phyloP scores from a whole-genome alignment of 2,329 filamentous ascomycete species.

The Neophaeococcomyces mojaviensis region DNA sequence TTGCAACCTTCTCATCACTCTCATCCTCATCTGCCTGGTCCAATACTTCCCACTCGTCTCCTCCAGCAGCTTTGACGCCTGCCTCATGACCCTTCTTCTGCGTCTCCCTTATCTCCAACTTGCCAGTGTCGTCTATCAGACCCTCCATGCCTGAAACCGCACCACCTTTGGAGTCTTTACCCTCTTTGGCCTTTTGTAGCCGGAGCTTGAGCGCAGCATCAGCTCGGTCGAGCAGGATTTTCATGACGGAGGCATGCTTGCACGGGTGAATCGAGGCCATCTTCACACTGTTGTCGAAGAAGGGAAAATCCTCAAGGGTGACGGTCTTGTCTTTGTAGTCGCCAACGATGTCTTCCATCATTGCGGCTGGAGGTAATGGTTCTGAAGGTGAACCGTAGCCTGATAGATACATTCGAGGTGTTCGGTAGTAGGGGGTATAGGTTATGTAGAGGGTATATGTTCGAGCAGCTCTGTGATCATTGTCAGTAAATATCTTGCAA shows the following conservation, averaged over 20 bases:
- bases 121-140: slow-evolving; percentile 70
- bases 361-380: slow-evolving; percentile 70
- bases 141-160: slow-evolving; percentile 66
- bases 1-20: slow-evolving; percentile 39
- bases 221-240: slow-evolving; percentile 87
- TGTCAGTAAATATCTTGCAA: neutral
- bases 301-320: slow-evolving; percentile 93
- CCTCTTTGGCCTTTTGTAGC: slow-evolving; percentile 68
- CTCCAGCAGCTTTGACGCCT: slow-evolving; percentile 33
- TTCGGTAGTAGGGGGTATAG: slow-evolving; percentile 94
- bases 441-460: slow-evolving; percentile 99
- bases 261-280: slow-evolving; percentile 97
- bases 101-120: slow-evolving; percentile 37
- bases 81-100: slow-evolving; percentile 33
- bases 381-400: slow-evolving; percentile 76
- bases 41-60: slow-evolving; percentile 59
- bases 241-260: slow-evolving; percentile 97
- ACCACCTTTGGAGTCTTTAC: slow-evolving; percentile 33
- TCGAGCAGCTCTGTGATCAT: slow-evolving; percentile 59
- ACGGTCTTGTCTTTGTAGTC: slow-evolving; percentile 99
- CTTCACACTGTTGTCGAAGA: slow-evolving; percentile 83
- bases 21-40: slow-evolving; percentile 42
- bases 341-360: slow-evolving; percentile 96
- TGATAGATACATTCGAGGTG: slow-evolving; percentile 87
- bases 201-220: slow-evolving; percentile 87